Evolutionary conservation across 176 grass and related monocot genomes (phyloP).

Genomic region (Triticum aestivum): DNA sequence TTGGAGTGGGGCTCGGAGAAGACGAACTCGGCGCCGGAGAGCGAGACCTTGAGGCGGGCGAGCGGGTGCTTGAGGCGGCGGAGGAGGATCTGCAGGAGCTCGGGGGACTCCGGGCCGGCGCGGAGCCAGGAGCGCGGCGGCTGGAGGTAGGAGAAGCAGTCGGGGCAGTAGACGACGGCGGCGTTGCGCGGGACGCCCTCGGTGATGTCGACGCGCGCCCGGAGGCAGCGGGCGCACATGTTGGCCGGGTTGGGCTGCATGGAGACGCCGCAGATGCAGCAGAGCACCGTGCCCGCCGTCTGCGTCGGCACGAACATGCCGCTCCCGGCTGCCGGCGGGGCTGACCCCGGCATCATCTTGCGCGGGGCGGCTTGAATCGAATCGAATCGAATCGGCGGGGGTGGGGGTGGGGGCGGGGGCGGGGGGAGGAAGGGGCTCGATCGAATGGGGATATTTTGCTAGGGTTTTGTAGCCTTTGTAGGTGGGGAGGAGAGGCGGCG

Average conservation of each 20-base stretch:
- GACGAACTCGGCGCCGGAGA: constrained; percentile 82
- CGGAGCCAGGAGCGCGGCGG: constrained; percentile 63
- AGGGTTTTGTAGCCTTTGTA: constrained; percentile 44
- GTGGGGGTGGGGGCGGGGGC: background rate
- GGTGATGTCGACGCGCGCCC: constrained; percentile 69
- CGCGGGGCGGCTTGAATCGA: background rate
- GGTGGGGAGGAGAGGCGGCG: background rate
- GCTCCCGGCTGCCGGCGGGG: constrained; percentile 46
- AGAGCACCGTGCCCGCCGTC: constrained; percentile 87
- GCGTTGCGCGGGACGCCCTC: constrained; percentile 62
- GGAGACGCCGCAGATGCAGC: constrained; percentile 85
- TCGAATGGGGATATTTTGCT: constrained; percentile 17
- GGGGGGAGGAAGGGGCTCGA: background rate
- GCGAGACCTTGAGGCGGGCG: constrained; percentile 57
- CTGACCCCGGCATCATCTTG: constrained; percentile 47
- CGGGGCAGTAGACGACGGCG: constrained; percentile 61
- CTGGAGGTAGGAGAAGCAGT: constrained; percentile 63
- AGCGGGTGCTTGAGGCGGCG: constrained; percentile 68
- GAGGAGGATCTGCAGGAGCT: constrained; percentile 81
- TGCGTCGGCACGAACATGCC: constrained; percentile 88
- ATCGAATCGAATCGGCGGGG: background rate
- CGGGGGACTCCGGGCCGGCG: constrained; percentile 65
- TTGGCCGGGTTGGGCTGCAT: constrained; percentile 88
- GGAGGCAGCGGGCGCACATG: constrained; percentile 89
- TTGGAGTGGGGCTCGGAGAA: constrained; percentile 98